Conservation (phyloP, 768 basidiomycete genomes). For the Russula sp. region DNA sequence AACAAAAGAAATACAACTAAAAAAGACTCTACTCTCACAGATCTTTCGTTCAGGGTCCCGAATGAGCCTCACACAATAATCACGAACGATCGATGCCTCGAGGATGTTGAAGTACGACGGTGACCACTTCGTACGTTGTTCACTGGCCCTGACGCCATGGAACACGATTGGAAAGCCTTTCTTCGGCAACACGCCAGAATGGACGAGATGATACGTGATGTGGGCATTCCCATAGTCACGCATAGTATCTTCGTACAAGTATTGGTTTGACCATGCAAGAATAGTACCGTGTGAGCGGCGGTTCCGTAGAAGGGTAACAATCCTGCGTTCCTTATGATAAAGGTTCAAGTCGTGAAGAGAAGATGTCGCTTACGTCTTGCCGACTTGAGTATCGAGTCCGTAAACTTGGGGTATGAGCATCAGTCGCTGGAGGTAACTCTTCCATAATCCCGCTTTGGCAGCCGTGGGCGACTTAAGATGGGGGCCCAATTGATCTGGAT, state of each 20-base stretch:
- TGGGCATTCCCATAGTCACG: conserved; percentile 25
- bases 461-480: conserved; percentile 30
- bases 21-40: conserved; percentile 23
- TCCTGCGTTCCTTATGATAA: conserved; percentile 16
- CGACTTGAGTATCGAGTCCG: conserved; percentile 21
- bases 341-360: neutral
- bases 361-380: conserved; percentile 27
- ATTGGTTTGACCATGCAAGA: conserved; percentile 48
- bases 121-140: conserved; percentile 30
- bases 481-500: conserved; percentile 33
- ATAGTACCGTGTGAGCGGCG: conserved; percentile 32
- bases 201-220: conserved; percentile 25
- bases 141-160: conserved; percentile 30
- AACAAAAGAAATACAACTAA: too few relatives aligned
- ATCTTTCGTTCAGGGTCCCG: conserved; percentile 26
- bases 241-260: conserved; percentile 33
- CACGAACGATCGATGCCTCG: conserved; percentile 31
- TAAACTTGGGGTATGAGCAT: conserved; percentile 30
- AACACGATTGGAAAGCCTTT: conserved; percentile 30
- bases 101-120: conserved; percentile 36
- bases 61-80: conserved; percentile 28
- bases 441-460: conserved; percentile 24
- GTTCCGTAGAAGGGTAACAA: conserved; percentile 17
- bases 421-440: conserved; percentile 33
- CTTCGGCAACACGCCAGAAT: conserved; percentile 27